Conservation (phyloP, 2,329 filamentous ascomycete species). For the Colletotrichum orbiculare region DNA sequence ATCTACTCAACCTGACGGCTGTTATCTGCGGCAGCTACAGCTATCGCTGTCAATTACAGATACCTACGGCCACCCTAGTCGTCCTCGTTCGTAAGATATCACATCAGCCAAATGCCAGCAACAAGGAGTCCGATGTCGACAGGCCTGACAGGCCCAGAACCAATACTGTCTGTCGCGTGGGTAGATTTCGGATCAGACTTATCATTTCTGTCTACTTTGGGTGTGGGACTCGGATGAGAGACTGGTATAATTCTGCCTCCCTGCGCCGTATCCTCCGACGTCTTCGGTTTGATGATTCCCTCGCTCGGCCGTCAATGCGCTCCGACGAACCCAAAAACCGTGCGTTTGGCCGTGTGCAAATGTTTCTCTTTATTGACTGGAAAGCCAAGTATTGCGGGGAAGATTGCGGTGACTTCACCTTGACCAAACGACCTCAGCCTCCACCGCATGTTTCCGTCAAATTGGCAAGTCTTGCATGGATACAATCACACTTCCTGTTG, state of each 20-base stretch:
- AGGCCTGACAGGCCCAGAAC: constrained; percentile 11
- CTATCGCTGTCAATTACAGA: no score
- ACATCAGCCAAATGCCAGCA: constrained; percentile 10
- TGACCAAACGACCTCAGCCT: no score
- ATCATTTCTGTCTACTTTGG: background rate
- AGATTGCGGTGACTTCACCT: no score
- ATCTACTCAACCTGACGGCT: no score
- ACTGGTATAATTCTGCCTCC: background rate
- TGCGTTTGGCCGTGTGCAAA: constrained; percentile 31
- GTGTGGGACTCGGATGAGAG: constrained; percentile 2
- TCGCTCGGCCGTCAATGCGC: constrained; percentile 31
- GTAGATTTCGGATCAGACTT: no score
- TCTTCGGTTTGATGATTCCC: constrained; percentile 26
- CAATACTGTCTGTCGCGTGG: no score
- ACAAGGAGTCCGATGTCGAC: constrained; percentile 24
- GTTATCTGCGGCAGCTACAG: no score
- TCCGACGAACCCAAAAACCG: constrained; percentile 26
- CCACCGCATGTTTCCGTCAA: no score
- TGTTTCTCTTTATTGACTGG: background rate
- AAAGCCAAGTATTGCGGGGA: no score
- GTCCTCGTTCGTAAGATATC: constrained; percentile 21
- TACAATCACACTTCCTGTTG: no score
- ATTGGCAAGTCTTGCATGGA: no score
- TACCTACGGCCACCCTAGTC: constrained; percentile 9
- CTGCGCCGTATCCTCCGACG: constrained; percentile 26